Percentiles rank a stretch among this genome's conserved stretches.
Conservation (phyloP, 305 asterid genomes). For the Rubia balearica region DNA sequence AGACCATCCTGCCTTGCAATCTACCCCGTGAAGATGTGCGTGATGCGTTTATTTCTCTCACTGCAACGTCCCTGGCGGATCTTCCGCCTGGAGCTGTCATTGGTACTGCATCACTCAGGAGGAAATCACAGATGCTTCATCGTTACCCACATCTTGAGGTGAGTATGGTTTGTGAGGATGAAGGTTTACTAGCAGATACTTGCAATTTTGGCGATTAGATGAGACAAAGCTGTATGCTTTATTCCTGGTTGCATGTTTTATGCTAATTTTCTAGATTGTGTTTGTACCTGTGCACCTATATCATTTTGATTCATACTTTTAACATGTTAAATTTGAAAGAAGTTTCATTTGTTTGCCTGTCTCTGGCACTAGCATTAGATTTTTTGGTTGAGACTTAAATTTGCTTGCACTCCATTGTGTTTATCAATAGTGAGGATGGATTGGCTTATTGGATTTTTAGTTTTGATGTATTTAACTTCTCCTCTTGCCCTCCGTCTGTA, state of each 20-base stretch:
- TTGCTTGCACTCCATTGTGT: not conserved
- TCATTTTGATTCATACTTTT: too few relatives aligned
- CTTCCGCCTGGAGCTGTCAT: constrained; percentile 74
- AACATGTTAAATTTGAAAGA: too few relatives aligned
- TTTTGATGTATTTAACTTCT: not conserved
- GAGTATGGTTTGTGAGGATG: constrained; percentile 16
- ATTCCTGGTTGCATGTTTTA: not conserved
- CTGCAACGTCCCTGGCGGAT: constrained; percentile 64
- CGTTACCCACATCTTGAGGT: constrained; percentile 69
- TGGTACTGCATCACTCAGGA: constrained; percentile 89
- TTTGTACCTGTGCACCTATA: too few relatives aligned
- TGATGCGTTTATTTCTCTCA: constrained; percentile 80
- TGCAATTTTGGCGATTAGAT: not conserved
- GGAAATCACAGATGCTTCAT: constrained; percentile 86
- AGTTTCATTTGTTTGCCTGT: too few relatives aligned
- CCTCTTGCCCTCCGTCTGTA: not conserved
- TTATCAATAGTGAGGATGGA: not conserved
- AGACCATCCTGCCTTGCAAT: constrained; percentile 82
- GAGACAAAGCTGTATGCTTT: not conserved
- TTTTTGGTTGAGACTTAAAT: not conserved
- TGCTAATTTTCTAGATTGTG: not conserved
- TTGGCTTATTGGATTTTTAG: not conserved
- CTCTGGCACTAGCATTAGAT: too few relatives aligned
- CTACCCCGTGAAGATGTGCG: constrained; percentile 92
- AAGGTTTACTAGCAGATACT: too few relatives aligned